A percentile compares a stretch with the other conserved stretches of the same genome.
Conservation (phyloP, 305 asterid species). For the Fraxinus sp. region DNA sequence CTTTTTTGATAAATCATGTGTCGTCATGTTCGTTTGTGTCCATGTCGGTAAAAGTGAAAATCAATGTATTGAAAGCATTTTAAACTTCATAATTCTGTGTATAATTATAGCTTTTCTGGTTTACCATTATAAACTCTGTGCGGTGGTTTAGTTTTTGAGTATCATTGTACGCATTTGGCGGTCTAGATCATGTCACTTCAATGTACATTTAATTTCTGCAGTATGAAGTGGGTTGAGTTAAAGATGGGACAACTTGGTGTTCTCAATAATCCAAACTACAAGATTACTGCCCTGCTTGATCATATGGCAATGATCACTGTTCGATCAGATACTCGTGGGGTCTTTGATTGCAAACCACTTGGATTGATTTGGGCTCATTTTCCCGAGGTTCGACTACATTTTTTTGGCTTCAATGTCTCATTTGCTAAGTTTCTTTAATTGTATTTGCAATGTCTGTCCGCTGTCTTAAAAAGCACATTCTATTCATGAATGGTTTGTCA, state of each 20-base stretch:
- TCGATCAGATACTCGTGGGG: constrained; percentile 76
- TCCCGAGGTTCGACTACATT: constrained; percentile 58
- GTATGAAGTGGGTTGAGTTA: constrained; percentile 96
- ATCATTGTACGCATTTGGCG: background rate
- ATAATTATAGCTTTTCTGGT: background rate
- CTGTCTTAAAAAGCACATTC: background rate
- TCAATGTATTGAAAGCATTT: background rate
- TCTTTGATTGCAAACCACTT: constrained; percentile 90
- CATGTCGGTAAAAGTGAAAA: background rate
- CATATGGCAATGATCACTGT: constrained; percentile 91
- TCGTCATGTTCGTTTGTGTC: background rate
- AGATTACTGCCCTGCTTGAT: constrained; percentile 88
- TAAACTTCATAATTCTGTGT: background rate
- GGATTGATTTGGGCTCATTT: constrained; percentile 92
- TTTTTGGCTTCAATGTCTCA: constrained; percentile 7
- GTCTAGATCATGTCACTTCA: constrained; percentile 1
- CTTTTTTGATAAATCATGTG: background rate
- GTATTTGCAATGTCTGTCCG: background rate
- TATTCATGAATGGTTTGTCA: background rate
- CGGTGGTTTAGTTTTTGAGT: background rate
- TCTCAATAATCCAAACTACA: constrained; percentile 71
- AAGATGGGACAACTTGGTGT: constrained; percentile 98
- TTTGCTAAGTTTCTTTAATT: background rate
- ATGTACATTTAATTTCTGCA: constrained; percentile 33
- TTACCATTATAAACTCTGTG: background rate